These are phyloP conservation scores for Paecilomyces fulvus DNA, from an alignment of 2,329 filamentous ascomycete species.

Conservation along the genomic window DNA sequence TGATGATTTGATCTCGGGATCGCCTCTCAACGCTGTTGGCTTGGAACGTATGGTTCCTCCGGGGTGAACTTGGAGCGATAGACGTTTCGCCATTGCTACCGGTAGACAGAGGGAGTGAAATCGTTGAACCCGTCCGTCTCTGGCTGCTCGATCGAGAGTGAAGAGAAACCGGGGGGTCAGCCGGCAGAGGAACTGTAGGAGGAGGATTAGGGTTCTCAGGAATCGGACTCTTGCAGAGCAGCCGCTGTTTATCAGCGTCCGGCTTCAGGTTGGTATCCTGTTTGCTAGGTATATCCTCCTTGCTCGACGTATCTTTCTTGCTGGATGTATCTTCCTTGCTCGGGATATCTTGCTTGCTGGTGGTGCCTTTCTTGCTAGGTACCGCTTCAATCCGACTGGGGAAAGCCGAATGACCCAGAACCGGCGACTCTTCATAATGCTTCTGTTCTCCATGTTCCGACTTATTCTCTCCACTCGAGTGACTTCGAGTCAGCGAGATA, in stretches of 20 bases:
- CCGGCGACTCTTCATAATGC: not conserved
- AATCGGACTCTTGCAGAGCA: conserved; percentile 1
- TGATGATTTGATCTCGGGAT: conserved; percentile 11
- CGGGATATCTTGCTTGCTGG: not conserved
- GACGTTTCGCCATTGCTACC: not conserved
- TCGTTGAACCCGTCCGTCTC: conserved; percentile 3
- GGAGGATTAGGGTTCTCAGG: conserved; percentile 7
- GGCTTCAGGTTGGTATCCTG: not conserved
- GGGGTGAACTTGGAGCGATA: not conserved
- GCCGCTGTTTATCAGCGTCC: not conserved
- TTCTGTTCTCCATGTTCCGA: not conserved
- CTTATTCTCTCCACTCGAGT: conserved; percentile 6
- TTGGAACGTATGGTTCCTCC: not conserved
- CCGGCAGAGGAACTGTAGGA: conserved; percentile 12
- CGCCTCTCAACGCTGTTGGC: conserved; percentile 8
- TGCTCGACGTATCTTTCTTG: not conserved
- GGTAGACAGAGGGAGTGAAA: conserved; percentile 5
- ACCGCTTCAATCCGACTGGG: not conserved
- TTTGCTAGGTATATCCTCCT: not conserved
- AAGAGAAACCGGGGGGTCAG: conserved; percentile 10
- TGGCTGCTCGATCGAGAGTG: not conserved
- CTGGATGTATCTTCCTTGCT: not conserved
- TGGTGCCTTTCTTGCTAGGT: not conserved
- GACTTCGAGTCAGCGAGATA: conserved; percentile 15
- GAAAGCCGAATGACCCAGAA: not conserved